These are phyloP conservation scores for Wickerhamiella spandovensis DNA, from an alignment of 805 yeast species.

Conservation along the genomic window DNA sequence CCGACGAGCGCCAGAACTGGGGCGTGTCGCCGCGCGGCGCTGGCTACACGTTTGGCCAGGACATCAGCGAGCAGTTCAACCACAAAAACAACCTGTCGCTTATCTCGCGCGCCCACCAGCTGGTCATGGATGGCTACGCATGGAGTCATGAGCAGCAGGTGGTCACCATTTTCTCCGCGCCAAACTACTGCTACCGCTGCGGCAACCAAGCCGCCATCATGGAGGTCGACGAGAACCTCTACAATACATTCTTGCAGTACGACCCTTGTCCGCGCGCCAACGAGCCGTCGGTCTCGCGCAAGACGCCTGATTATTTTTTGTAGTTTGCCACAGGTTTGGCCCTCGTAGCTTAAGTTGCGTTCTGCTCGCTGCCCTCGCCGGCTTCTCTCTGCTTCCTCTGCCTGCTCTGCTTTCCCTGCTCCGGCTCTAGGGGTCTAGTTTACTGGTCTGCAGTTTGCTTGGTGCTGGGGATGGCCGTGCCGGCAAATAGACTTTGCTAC, in stretches of 20 bases:
- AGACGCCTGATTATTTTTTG: conserved; percentile 93
- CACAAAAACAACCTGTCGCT: conserved; percentile 80
- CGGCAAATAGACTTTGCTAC: no score
- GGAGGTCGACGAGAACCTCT: conserved; percentile 93
- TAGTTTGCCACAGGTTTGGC: conserved; percentile 24
- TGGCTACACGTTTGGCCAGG: conserved; percentile 97
- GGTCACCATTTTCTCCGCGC: conserved; percentile 89
- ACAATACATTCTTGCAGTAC: conserved; percentile 74
- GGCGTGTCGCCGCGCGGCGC: conserved; percentile 98
- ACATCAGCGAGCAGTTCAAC: conserved; percentile 87
- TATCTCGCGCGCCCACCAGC: conserved; percentile 92
- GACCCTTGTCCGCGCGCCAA: conserved; percentile 96
- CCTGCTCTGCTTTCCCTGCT: no score
- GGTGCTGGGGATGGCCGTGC: no score
- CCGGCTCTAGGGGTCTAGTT: no score
- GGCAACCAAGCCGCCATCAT: conserved; percentile 97
- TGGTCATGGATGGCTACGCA: conserved; percentile 93
- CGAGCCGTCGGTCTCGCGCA: conserved; percentile 93
- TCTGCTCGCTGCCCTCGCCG: conserved; percentile 21
- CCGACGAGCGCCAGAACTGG: conserved; percentile 97
- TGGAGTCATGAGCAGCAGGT: conserved; percentile 93
- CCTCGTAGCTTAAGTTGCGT: not conserved
- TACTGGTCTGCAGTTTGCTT: no score
- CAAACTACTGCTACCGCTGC: conserved; percentile 93
- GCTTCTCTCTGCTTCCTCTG: not conserved